phyloP scores from a whole-genome alignment of 768 basidiomycete genomes.

The Podaxis sp. region DNA sequence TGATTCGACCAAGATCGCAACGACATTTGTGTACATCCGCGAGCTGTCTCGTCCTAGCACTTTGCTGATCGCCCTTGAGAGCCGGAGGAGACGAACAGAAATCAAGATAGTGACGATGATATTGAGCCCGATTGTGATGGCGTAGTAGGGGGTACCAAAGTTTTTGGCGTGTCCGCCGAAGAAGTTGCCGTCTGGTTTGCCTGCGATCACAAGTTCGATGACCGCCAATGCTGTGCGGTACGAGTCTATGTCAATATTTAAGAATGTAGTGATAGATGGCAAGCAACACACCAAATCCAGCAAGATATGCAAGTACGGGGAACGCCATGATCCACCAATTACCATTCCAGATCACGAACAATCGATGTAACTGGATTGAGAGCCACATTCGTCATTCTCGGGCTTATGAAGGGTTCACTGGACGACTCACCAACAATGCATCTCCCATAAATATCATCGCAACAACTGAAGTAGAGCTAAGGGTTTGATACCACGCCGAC shows the following conservation, averaged over 20 bases:
- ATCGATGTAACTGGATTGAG: slow-evolving; percentile 27
- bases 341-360: slow-evolving; percentile 28
- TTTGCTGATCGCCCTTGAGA: slow-evolving; percentile 19
- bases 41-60: slow-evolving; percentile 33
- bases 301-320: slow-evolving; percentile 26
- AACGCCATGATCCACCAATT: slow-evolving; percentile 24
- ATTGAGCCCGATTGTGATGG: slow-evolving; percentile 41
- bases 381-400: background rate
- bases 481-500: slow-evolving; percentile 31
- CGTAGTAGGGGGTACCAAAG: slow-evolving; percentile 40
- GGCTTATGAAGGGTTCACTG: background rate
- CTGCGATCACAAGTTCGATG: slow-evolving; percentile 37
- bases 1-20: slow-evolving; percentile 38
- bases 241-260: background rate
- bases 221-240: slow-evolving; percentile 36
- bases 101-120: slow-evolving; percentile 40
- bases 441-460: slow-evolving; percentile 32
- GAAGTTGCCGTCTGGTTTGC: slow-evolving; percentile 37
- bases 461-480: slow-evolving; percentile 27
- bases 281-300: slow-evolving; percentile 27
- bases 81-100: slow-evolving; percentile 33
- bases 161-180: slow-evolving; percentile 36
- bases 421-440: slow-evolving; percentile 26
- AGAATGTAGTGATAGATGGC: background rate
- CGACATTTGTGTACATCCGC: slow-evolving; percentile 37